Base-by-base conservation (phyloP, 129 eudicot genomes). In the Saussurea involucrata region DNA sequence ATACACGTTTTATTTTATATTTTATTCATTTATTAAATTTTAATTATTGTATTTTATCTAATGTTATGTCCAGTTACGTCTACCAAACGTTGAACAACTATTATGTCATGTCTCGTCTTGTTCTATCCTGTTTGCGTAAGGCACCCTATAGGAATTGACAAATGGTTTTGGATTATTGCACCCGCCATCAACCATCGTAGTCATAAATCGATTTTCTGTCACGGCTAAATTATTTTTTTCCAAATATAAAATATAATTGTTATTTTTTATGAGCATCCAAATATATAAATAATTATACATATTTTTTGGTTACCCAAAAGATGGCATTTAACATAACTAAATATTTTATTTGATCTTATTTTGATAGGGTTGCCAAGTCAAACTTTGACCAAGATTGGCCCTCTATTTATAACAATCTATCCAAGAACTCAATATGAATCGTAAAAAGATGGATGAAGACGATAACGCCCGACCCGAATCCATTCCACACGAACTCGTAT, bases 401-500 rank as follows among this genome's bases (percentile, higher is more conserved):
- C 58, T 22, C 82, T 78, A 78, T 71, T 40, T 25, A 79, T 71
- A 64, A 71, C 82, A 77, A 69, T 57, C 33, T 53, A 3, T 10
- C 20, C 37, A 42, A 11, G 34, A 60, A 24, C 69, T 18, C 29
- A 5, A 73, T 8, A 18, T 4, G 12, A 44, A 61, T 32, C 15
- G 25, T 5, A n/a, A 6, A 53, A 24, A 24, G 20, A 66, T 73
- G 79, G 68, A 32, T 8, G 75, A 66, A 36, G 24, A 57, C 24
- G 60, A 72, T n/a, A 37, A 10, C 61, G 6, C 34, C 64, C 70
- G 71, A 55, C 53, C 70, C 65, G 84, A 53, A 74, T 68, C 79
- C 65, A 58, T 80, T 8, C 84, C 84, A 36, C 76, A 80, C 18
- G 80, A 80, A 4, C 64, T 80, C 24, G 49, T 67, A 53, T 74